A percentile compares a stretch with the other conserved stretches of the same genome.
Conservation (phyloP, 192 early-diverging fungal genomes). For the Backusella circina region DNA sequence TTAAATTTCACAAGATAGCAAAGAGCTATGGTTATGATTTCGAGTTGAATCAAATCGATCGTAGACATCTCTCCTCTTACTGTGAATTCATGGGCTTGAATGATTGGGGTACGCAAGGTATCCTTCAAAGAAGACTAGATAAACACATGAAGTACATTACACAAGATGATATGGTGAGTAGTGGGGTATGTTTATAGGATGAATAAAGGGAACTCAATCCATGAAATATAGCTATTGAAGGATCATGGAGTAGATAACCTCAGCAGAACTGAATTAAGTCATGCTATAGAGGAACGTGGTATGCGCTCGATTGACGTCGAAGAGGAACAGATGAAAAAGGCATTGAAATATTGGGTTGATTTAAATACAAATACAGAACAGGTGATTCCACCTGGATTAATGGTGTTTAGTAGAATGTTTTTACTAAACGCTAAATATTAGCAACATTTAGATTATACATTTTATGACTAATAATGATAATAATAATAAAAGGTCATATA, state of each 20-base stretch:
- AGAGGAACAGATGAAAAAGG: slow-evolving; percentile 37
- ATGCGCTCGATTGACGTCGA: slow-evolving; percentile 45
- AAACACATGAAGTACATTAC: slow-evolving; percentile 40
- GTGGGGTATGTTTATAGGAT: background rate
- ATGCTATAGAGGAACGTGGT: slow-evolving; percentile 51
- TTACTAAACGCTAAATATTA: slow-evolving; percentile 45
- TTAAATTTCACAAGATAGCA: slow-evolving; percentile 32
- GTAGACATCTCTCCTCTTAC: slow-evolving; percentile 40
- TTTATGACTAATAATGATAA: too few relatives aligned
- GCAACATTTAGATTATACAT: too few relatives aligned
- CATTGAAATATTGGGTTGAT: slow-evolving; percentile 44
- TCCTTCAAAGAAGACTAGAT: slow-evolving; percentile 40
- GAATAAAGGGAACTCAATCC: background rate
- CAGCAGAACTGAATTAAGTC: slow-evolving; percentile 34
- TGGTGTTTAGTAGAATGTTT: slow-evolving; percentile 53
- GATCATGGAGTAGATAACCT: slow-evolving; percentile 39
- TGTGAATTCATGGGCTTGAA: slow-evolving; percentile 54
- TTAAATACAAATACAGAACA: slow-evolving; percentile 16
- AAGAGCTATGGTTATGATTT: slow-evolving; percentile 47
- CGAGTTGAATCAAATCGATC: slow-evolving; percentile 41
- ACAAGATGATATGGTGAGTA: slow-evolving; percentile 40
- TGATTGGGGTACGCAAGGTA: slow-evolving; percentile 42
- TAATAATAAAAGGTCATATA: too few relatives aligned
- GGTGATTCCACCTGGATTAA: slow-evolving; percentile 24
- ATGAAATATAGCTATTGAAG: slow-evolving; percentile 24